phyloP scores from a whole-genome alignment of 768 basidiomycete genomes.

The Psilocybe cyanescens region DNA sequence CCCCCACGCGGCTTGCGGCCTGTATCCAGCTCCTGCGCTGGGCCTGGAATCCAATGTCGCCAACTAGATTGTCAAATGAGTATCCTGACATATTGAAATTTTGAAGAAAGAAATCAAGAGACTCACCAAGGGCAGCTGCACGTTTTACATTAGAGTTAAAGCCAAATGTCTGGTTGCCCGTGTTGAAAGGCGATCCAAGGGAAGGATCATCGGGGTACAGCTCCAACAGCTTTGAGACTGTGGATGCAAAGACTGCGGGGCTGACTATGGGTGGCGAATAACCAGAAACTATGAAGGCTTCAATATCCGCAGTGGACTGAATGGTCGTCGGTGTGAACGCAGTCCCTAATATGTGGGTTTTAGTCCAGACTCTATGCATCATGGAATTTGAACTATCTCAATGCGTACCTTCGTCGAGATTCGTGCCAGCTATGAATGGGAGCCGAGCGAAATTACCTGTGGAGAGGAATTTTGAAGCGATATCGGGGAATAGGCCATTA shows the following conservation, averaged over 20 bases:
- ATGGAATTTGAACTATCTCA: too few relatives aligned
- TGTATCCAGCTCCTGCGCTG: constrained; percentile 42
- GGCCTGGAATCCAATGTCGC: constrained; percentile 44
- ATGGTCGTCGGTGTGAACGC: constrained; percentile 31
- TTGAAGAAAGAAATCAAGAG: not conserved
- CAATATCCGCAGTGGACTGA: constrained; percentile 28
- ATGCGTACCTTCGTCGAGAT: constrained; percentile 46
- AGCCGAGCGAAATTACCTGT: constrained; percentile 33
- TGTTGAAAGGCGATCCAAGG: constrained; percentile 48
- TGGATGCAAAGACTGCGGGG: constrained; percentile 20
- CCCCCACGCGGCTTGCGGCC: constrained; percentile 39
- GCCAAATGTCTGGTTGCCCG: constrained; percentile 49
- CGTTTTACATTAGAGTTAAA: constrained; percentile 36
- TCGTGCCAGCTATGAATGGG: constrained; percentile 50
- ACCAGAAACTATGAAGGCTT: constrained; percentile 26
- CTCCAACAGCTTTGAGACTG: constrained; percentile 31
- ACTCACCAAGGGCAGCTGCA: constrained; percentile 29
- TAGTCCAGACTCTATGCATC: too few relatives aligned
- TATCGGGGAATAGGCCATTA: constrained; percentile 40
- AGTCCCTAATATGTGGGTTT: constrained; percentile 32
- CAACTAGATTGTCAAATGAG: constrained; percentile 21
- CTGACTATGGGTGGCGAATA: constrained; percentile 32
- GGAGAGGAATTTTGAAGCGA: constrained; percentile 35
- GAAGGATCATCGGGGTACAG: constrained; percentile 47
- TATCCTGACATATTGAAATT: not conserved